phyloP scores from a whole-genome alignment of 2,329 filamentous ascomycete genomes.

The Thelonectria olida region DNA sequence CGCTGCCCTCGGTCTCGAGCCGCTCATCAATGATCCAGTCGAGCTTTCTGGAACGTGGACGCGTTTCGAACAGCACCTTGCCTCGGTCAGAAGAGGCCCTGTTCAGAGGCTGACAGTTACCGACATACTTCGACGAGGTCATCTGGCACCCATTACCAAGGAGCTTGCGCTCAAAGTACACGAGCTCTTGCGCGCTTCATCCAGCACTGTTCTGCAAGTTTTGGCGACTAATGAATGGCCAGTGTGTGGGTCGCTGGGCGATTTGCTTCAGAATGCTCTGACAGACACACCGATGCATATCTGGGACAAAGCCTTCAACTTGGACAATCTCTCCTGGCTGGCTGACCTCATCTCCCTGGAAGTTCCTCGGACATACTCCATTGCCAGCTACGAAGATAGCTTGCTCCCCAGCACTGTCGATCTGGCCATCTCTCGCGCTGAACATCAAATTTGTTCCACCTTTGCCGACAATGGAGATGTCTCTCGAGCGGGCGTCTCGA shows the following conservation, averaged over 20 bases:
- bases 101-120: constrained; percentile 52
- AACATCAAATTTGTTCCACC: constrained; percentile 57
- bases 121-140: constrained; percentile 60
- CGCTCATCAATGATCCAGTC: constrained; percentile 54
- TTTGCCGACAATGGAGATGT: constrained; percentile 47
- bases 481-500: constrained; percentile 57
- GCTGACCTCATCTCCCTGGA: constrained; percentile 57
- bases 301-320: constrained; percentile 60
- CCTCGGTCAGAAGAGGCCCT: constrained; percentile 45
- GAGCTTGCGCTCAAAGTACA: constrained; percentile 60
- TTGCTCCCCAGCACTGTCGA: constrained; percentile 61
- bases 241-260: constrained; percentile 59
- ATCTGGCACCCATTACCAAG: constrained; percentile 61
- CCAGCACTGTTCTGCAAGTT: constrained; percentile 58
- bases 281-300: constrained; percentile 57
- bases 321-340: constrained; percentile 57
- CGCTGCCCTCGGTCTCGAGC: constrained; percentile 58
- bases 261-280: constrained; percentile 59
- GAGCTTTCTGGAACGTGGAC: constrained; percentile 53
- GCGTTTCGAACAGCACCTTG: constrained; percentile 57
- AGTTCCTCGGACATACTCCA: constrained; percentile 62
- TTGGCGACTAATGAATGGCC: constrained; percentile 62
- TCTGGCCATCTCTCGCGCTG: constrained; percentile 60
- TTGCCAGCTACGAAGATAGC: constrained; percentile 60
- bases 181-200: constrained; percentile 58